Evolutionary conservation across 805 yeast species (phyloP), one percentile per base, ranked within the genome.

Genomic region (Candida verbasci): DNA sequence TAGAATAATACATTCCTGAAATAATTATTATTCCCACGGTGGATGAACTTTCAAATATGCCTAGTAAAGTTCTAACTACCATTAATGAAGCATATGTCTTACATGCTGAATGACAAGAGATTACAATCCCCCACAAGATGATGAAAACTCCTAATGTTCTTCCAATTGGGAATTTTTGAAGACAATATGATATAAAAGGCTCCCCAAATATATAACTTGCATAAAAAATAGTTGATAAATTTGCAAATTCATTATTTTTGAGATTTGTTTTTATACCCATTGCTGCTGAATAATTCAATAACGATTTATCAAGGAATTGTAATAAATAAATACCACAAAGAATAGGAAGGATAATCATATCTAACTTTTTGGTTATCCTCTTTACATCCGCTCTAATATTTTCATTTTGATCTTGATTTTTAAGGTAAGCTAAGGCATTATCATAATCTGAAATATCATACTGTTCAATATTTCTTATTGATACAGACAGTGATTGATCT

Each of bases 1-100:
- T 71, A 25, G 72, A 70, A 57, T 77, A 80, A 58, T 77, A 80
- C 82, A 77, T 77, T 18, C 82, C 73, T 25, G 80, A 74, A 29
- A 80, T 66, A 18, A 78, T 60, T 37, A 77, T 67, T 33, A 76
- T 66, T 0, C 80, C 78, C 1, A 80, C 79, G 1, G 80, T 74
- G 29, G 77, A 63, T 2, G 76, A 68, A 1, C 76, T 55, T 49
- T 78, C 83, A 43, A 76, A 74, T 16, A 71, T 48, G 6, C 83
- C 83, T 17, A 77, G 49, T 17, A 77, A 52, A 4, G 74, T 62
- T 38, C 83, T 57, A 1, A 72, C 71, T n/a, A 75, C 57, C 79
- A 77, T 74, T 30, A 77, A 55, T 11, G 75, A 62, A 1, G 79
- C 75, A 47, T 74, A 74, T 2, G 68, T 62, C 21, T 67, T 56